Base-by-base conservation (phyloP, 129 eudicot species). In the Pulicaria dysenterica region DNA sequence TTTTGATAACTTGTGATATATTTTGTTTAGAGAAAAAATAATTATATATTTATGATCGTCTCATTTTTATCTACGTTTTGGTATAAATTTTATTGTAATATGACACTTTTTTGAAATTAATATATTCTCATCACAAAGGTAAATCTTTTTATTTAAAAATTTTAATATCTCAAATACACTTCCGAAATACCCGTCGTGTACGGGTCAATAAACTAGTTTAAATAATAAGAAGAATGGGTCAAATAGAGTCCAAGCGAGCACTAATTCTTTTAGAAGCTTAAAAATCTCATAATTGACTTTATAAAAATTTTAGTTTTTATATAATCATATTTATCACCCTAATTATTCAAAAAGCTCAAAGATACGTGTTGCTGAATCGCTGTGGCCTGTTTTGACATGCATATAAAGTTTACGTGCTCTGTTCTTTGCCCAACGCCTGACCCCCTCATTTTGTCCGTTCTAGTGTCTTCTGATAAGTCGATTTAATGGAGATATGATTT, bases 381-480 rank as follows among this genome's bases (percentile, higher is more conserved):
- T 24, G 2, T 24, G 17, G 39, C 41, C 19, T 9, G 34, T 5
- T 31, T 4, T 24, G 9, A 54, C n/a, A n/a, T 0, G 4, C 17
- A 5, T 36, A 10, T 11, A 59, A 36, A 19, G 2, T 4, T 15
- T 58, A 31, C 15, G 31, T 24, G 31, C 2, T 24, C 31, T 24
- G 31, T 24, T 15, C 0, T 7, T 1, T 7, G 34, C 14, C 63
- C 17, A n/a, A 58, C 43, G 6, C 8, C 43, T 36, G 64, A 58
- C 45, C 45, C 19, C 1, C 64, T 15, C 9, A 58, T 41, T 45
- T 59, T 12, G 19, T 9, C 48, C n/a, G 24, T 7, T 61, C 67
- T 39, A 61, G 48, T 36, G 36, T 59, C 40, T 50, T 56, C 50
- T 69, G n/a, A 16, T 64, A 48, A 14, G 50, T 13, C n/a, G 46